These are phyloP conservation scores for Hypoxylon sp. DNA, from an alignment of 2,329 filamentous ascomycete genomes.

Conservation along the genomic window DNA sequence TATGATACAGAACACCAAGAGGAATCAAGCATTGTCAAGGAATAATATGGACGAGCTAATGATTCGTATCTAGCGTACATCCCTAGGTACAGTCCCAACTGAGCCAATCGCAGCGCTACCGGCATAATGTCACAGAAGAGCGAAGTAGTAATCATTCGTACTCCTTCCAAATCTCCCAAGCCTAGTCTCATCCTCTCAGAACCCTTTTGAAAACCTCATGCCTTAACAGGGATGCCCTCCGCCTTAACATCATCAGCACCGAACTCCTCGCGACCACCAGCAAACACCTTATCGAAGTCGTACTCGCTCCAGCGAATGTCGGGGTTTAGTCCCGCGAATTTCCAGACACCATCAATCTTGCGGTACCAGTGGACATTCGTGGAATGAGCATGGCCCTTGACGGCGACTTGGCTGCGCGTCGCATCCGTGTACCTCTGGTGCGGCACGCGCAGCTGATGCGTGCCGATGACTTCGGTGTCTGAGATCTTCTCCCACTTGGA, in stretches of 20 bases:
- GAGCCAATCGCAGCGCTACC: not conserved
- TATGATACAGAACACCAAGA: not conserved
- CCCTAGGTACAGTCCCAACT: not conserved
- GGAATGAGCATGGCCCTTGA: conserved; percentile 74
- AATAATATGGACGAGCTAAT: not conserved
- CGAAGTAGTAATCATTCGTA: not conserved
- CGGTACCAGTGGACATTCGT: conserved; percentile 71
- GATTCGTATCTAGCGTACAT: not conserved
- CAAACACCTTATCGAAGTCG: conserved; percentile 71
- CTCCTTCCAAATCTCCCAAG: not conserved
- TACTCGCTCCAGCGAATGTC: conserved; percentile 71
- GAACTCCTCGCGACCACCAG: conserved; percentile 58
- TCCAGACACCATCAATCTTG: conserved; percentile 73
- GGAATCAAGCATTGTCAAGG: not conserved
- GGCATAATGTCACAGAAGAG: not conserved
- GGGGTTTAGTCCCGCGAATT: conserved; percentile 71
- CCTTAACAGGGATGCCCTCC: conserved; percentile 31
- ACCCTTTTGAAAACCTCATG: conserved; percentile 53
- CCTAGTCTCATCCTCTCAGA: not conserved
- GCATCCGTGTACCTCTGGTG: conserved; percentile 73
- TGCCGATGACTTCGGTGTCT: conserved; percentile 71
- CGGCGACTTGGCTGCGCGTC: conserved; percentile 62
- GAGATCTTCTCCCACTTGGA: conserved; percentile 71
- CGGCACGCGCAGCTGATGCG: conserved; percentile 73
- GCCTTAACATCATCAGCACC: conserved; percentile 47